Percentiles rank a stretch among this genome's conserved stretches.
These are phyloP conservation scores for Spathaspora girioi DNA, from an alignment of 805 yeast species.

Conservation along the genomic window DNA sequence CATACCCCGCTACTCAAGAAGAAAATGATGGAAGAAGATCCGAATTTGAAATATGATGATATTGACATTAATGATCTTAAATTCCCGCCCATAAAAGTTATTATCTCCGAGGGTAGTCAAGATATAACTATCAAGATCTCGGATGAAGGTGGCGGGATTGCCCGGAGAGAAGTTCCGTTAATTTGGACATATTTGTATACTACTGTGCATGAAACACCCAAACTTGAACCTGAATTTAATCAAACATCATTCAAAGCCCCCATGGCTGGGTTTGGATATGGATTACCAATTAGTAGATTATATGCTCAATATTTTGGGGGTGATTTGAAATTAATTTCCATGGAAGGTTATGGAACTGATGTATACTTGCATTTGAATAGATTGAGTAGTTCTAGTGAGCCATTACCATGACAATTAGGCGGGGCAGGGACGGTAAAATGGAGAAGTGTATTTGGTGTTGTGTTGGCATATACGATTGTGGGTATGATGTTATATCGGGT, in stretches of 20 bases:
- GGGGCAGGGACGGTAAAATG: conserved; percentile 4
- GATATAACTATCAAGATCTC: conserved; percentile 88
- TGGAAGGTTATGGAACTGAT: conserved; percentile 96
- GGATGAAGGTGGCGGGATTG: conserved; percentile 94
- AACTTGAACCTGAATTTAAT: conserved; percentile 53
- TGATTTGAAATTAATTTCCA: conserved; percentile 77
- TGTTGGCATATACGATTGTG: background rate
- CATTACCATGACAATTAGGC: conserved; percentile 40
- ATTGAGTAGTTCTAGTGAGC: conserved; percentile 70
- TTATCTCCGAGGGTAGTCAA: conserved; percentile 84
- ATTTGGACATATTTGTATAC: conserved; percentile 93
- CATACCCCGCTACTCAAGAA: conserved; percentile 51
- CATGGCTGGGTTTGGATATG: conserved; percentile 93
- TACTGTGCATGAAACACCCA: conserved; percentile 73
- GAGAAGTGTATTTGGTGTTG: background rate
- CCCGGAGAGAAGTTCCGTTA: conserved; percentile 75
- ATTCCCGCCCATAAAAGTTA: conserved; percentile 82
- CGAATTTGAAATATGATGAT: conserved; percentile 31
- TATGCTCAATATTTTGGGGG: conserved; percentile 92
- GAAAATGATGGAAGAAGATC: conserved; percentile 37
- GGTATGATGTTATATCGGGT: background rate
- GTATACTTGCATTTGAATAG: conserved; percentile 84
- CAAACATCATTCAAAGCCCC: conserved; percentile 78
- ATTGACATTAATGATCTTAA: conserved; percentile 57
- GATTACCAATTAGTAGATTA: conserved; percentile 78